These are phyloP conservation scores for Schwanniomyces pseudopolymorphus DNA, from an alignment of 805 yeast species.

Conservation along the genomic window DNA sequence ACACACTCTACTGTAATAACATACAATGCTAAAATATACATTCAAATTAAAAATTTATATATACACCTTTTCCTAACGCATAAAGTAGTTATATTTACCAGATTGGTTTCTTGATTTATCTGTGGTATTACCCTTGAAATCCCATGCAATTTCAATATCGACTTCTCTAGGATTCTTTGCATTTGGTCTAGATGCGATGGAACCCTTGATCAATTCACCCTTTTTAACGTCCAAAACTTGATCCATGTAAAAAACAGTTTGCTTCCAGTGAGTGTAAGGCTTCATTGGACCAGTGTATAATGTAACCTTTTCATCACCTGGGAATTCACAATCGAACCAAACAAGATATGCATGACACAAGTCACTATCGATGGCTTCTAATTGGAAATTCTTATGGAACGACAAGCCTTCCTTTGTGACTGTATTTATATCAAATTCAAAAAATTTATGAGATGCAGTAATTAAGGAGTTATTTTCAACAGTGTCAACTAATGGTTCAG, in stretches of 20 bases:
- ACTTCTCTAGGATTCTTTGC: slow-evolving; percentile 80
- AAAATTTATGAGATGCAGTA: slow-evolving; percentile 69
- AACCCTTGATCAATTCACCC: slow-evolving; percentile 76
- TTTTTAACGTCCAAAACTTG: slow-evolving; percentile 73
- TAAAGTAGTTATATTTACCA: slow-evolving; percentile 66
- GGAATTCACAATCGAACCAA: slow-evolving; percentile 95
- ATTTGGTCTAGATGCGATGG: slow-evolving; percentile 76
- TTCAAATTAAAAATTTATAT: neutral
- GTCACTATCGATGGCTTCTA: slow-evolving; percentile 77
- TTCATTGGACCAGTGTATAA: slow-evolving; percentile 96
- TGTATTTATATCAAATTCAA: slow-evolving; percentile 87
- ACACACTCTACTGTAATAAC: neutral
- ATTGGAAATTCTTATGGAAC: slow-evolving; percentile 65
- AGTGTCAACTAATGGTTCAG: slow-evolving; percentile 95
- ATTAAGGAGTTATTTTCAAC: slow-evolving; percentile 74
- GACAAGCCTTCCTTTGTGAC: slow-evolving; percentile 80
- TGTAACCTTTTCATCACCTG: slow-evolving; percentile 60
- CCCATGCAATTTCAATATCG: slow-evolving; percentile 74
- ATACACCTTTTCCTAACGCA: slow-evolving; percentile 48
- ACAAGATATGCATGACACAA: slow-evolving; percentile 84
- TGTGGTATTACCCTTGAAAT: slow-evolving; percentile 41
- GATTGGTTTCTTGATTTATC: slow-evolving; percentile 52
- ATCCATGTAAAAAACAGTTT: slow-evolving; percentile 87
- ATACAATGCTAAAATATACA: neutral
- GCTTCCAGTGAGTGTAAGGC: slow-evolving; percentile 98